These are phyloP conservation scores for Puccinia polysora DNA, from an alignment of 1,284 basidiomycete genomes.

Conservation along the genomic window DNA sequence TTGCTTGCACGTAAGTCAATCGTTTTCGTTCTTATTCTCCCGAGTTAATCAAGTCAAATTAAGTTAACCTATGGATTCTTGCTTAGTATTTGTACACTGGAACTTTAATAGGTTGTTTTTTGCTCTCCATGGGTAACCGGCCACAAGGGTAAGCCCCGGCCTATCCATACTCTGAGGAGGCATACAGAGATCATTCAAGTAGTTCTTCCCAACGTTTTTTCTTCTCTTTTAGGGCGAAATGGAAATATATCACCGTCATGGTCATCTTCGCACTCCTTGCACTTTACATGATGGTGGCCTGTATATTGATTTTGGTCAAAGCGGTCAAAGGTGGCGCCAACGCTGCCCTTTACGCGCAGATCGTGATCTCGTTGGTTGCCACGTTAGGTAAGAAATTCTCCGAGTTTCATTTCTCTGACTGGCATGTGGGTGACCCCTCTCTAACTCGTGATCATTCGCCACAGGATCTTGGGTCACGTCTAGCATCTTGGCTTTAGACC, in stretches of 20 bases:
- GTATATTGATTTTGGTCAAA: conserved; percentile 68
- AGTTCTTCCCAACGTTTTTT: not conserved
- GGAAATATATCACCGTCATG: conserved; percentile 78
- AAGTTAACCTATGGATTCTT: not conserved
- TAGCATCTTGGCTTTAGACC: conserved; percentile 82
- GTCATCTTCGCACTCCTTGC: conserved; percentile 73
- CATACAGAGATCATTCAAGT: no score
- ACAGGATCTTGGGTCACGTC: conserved; percentile 42
- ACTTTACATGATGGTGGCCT: conserved; percentile 69
- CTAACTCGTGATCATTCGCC: conserved; percentile 38
- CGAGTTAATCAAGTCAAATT: no score
- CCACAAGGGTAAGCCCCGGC: conserved; percentile 79
- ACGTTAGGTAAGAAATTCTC: conserved; percentile 73
- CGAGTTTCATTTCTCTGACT: conserved; percentile 58
- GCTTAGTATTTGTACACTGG: conserved; percentile 75
- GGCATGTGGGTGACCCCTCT: conserved; percentile 50
- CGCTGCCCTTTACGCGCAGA: conserved; percentile 63
- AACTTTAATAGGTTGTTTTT: conserved; percentile 77
- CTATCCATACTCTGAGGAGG: no score
- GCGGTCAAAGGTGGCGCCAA: conserved; percentile 62
- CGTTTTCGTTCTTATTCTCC: no score
- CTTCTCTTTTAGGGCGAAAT: conserved; percentile 61
- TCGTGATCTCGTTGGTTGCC: conserved; percentile 76
- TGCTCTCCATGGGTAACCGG: conserved; percentile 95
- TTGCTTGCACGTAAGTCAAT: conserved; percentile 64